Conservation (phyloP, 352 stramenopile species). For the Phytopythium vexans region DNA sequence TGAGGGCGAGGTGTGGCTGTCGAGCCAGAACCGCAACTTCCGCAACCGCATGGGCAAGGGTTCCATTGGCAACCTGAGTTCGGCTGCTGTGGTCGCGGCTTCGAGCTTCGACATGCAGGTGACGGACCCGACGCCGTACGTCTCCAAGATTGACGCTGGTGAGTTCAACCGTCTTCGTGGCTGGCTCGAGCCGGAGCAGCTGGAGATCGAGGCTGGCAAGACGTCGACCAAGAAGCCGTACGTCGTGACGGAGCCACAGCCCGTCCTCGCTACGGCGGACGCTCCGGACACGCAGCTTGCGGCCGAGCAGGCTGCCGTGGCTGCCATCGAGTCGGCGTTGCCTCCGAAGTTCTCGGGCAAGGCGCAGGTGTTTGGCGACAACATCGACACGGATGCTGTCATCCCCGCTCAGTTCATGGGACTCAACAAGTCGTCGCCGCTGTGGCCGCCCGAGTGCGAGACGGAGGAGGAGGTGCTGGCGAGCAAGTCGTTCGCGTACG, state of each 20-base stretch:
- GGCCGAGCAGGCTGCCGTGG: constrained; percentile 53
- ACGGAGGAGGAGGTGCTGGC: constrained; percentile 77
- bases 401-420: constrained; percentile 84
- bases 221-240: constrained; percentile 27
- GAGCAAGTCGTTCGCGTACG: constrained; percentile 80
- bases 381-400: constrained; percentile 79
- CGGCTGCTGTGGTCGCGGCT: constrained; percentile 61
- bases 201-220: constrained; percentile 3
- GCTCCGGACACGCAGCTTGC: constrained; percentile 34
- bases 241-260: constrained; percentile 39
- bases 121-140: constrained; percentile 56
- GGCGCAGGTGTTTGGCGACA: constrained; percentile 73
- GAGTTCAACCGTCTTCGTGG: constrained; percentile 80
- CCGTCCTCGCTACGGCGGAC: constrained; percentile 28
- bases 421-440: constrained; percentile 70
- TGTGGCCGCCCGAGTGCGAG: constrained; percentile 77
- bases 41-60: constrained; percentile 82
- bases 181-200: constrained; percentile 49
- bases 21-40: constrained; percentile 85
- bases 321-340: constrained; percentile 48
- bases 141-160: constrained; percentile 60
- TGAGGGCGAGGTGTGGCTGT: constrained; percentile 76
- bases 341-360: constrained; percentile 60
- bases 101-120: constrained; percentile 82
- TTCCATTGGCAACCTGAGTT: constrained; percentile 75